A percentile compares a stretch with the other conserved stretches of the same genome.
Conservation (phyloP, 78 protist genomes). For the Planoprotostelium fungivorum region DNA sequence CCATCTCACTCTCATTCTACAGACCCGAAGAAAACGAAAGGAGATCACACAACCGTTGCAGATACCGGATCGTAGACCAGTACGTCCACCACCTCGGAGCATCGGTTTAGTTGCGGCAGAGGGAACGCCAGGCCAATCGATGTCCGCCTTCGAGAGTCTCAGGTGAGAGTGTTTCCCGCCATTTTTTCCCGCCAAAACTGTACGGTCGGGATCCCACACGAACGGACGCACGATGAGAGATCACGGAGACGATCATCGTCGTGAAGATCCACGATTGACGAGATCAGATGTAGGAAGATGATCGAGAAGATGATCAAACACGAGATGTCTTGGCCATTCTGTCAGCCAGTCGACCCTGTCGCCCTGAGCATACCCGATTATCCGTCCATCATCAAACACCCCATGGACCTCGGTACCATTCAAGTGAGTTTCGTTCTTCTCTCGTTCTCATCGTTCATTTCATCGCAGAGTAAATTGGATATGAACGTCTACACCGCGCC, state of each 20-base stretch:
- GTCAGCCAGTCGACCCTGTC: slow-evolving; percentile 86
- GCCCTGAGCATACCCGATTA: slow-evolving; percentile 74
- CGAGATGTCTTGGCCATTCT: slow-evolving; percentile 33
- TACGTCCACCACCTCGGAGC: neutral
- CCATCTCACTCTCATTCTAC: too few relatives aligned
- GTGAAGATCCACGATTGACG: too few relatives aligned
- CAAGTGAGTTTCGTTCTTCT: neutral
- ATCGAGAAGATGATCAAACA: slow-evolving; percentile 1
- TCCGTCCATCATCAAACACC: slow-evolving; percentile 66
- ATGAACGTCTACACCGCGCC: slow-evolving; percentile 7
- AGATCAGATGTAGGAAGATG: neutral
- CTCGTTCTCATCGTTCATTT: neutral
- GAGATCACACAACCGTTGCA: neutral
- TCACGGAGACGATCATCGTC: neutral
- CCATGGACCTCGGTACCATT: slow-evolving; percentile 88
- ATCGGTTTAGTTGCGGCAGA: neutral
- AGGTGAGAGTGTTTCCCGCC: neutral
- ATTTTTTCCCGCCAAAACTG: too few relatives aligned
- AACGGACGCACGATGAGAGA: too few relatives aligned
- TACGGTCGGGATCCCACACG: too few relatives aligned
- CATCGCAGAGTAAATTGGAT: slow-evolving; percentile 9
- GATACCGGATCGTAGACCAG: neutral
- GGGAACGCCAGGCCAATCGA: neutral
- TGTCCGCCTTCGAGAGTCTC: neutral
- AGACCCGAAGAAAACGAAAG: neutral